Evolutionary conservation across 805 yeast species (phyloP).

Genomic region (Lachancea fermentati): DNA sequence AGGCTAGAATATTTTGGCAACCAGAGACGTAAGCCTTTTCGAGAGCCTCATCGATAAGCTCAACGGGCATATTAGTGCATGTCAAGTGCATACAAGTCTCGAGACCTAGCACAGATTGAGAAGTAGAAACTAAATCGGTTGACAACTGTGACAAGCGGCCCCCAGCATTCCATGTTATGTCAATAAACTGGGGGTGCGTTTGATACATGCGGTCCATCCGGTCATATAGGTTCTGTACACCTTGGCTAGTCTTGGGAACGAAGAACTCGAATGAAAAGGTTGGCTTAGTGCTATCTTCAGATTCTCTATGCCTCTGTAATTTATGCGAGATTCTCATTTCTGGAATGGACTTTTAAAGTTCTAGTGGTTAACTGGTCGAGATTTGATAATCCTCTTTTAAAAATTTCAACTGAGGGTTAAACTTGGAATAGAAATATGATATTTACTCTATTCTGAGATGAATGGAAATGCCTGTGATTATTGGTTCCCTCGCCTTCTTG

Average conservation of each 20-base stretch:
- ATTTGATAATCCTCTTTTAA: too few relatives aligned
- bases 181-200: conserved; percentile 79
- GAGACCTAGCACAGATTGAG: conserved; percentile 83
- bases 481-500: too few relatives aligned
- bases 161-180: conserved; percentile 98
- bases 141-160: conserved; percentile 67
- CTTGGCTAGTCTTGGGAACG: conserved; percentile 95
- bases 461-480: too few relatives aligned
- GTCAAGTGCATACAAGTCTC: conserved; percentile 98
- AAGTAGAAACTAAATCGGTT: conserved; percentile 84
- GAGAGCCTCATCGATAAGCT: conserved; percentile 77
- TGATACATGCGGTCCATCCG: conserved; percentile 97
- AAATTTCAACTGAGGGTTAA: too few relatives aligned
- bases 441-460: too few relatives aligned
- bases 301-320: conserved; percentile 29
- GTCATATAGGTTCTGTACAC: conserved; percentile 92
- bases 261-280: conserved; percentile 96
- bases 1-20: conserved; percentile 89
- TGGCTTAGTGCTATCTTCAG: conserved; percentile 35
- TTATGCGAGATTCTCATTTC: conserved; percentile 38
- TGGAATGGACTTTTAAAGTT: too few relatives aligned
- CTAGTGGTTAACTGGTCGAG: too few relatives aligned
- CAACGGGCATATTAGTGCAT: conserved; percentile 88
- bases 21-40: conserved; percentile 83
- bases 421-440: too few relatives aligned